These are phyloP conservation scores for Leccinum holopus DNA, from an alignment of 1,284 basidiomycete genomes.

Conservation along the genomic window DNA sequence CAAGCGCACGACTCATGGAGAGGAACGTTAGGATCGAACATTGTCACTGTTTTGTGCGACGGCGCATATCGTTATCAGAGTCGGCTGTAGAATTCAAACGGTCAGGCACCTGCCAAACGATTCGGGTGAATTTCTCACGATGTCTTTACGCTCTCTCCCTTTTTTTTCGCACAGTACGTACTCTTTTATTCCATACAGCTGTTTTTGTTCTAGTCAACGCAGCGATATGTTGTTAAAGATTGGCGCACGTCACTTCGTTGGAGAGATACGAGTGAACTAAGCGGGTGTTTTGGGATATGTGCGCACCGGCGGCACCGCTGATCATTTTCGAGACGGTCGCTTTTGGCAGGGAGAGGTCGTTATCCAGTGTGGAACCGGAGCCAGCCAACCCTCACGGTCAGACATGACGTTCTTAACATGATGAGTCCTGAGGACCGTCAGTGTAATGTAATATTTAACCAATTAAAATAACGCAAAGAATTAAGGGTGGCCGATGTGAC, in stretches of 20 bases:
- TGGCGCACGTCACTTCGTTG: constrained; percentile 78
- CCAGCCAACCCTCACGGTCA: constrained; percentile 61
- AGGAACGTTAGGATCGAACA: constrained; percentile 62
- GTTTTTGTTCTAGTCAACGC: background rate
- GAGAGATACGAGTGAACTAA: constrained; percentile 50
- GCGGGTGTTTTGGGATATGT: background rate
- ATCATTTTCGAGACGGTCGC: constrained; percentile 93
- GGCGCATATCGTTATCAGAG: constrained; percentile 98
- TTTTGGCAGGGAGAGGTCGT: constrained; percentile 93
- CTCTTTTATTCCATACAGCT: background rate
- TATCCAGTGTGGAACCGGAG: constrained; percentile 55
- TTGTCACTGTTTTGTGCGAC: constrained; percentile 92
- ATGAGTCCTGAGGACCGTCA: too few relatives aligned
- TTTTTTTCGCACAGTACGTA: too few relatives aligned
- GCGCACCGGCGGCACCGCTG: constrained; percentile 53
- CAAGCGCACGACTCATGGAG: constrained; percentile 1
- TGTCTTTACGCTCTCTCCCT: too few relatives aligned
- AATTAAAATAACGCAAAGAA: too few relatives aligned
- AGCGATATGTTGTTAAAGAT: background rate
- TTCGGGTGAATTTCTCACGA: too few relatives aligned
- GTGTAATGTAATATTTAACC: too few relatives aligned
- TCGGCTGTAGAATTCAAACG: constrained; percentile 46
- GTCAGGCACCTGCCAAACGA: too few relatives aligned
- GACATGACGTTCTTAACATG: constrained; percentile 57
- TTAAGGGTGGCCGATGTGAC: too few relatives aligned